Base-by-base conservation (phyloP, 352 stramenopile genomes). In the Phytophthora ramorum region DNA sequence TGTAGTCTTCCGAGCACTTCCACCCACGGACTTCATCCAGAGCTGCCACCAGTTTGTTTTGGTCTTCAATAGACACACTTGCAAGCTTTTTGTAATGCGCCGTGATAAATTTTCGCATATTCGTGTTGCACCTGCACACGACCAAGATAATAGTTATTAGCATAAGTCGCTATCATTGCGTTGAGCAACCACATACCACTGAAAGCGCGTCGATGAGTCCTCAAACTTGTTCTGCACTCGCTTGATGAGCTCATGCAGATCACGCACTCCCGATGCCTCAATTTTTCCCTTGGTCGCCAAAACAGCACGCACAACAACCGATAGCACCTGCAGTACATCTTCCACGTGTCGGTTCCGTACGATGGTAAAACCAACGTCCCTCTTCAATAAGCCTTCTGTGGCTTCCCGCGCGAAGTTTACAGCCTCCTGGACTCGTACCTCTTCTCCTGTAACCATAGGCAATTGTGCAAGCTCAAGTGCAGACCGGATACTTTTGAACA, bases 31-130 rank as follows among this genome's bases (percentile, higher is more conserved):
- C 20, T 35, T 66, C 48, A 20, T 22, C 34, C 17, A 66, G 1
- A 34, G 32, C 30, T 12, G 28, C 12, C 16, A 35, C 19, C 38
- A 66, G 20, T n/a, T 38, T 66, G 4, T 22, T 38, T 48, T 38
- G 48, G 44, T 66, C 58, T 43, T 4, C 38, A 19, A 17, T 8
- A 26, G 58, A 45, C 17, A 50, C 38, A 19, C 48, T 26, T 40
- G n/a, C 43, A 41, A 54, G 26, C 22, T 58, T 54, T 48, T 53
- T 68, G 37, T 68, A 68, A 7, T 60, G 55, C 5, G 44, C 34
- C 43, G 45, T 51, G 32, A 68, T 57, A 51, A 49, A 62, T 14
- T 62, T 62, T 9, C 60, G 60, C 46, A 63, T 37, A 6, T 60
- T 28, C 0, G 51, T 63, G 28, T 10, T 63, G 44, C 51, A 56